Conservation (phyloP, 1,139 yeast genomes). For the Saccharomyces pastorianus region DNA sequence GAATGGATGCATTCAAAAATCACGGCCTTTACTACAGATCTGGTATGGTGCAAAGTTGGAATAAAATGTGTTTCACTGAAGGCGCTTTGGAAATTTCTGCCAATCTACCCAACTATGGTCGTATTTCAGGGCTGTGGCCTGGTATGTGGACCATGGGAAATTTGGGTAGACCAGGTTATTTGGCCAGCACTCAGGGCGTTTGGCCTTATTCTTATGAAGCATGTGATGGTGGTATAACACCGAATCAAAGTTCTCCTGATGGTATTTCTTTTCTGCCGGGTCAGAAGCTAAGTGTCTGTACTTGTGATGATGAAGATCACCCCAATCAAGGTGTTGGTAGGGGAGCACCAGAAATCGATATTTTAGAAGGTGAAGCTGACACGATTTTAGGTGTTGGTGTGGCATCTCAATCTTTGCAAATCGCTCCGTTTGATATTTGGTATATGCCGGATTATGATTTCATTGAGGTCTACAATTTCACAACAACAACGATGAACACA, state of each 20-base stretch:
- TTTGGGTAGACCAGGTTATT: conserved; percentile 73
- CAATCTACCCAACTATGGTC: conserved; percentile 61
- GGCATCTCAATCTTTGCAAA: conserved; percentile 74
- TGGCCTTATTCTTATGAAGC: conserved; percentile 80
- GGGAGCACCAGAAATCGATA: conserved; percentile 88
- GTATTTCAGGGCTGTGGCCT: conserved; percentile 76
- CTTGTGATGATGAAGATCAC: conserved; percentile 21
- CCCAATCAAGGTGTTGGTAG: conserved; percentile 74
- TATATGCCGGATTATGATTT: conserved; percentile 72
- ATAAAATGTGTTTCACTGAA: conserved; percentile 70
- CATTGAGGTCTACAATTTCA: conserved; percentile 51
- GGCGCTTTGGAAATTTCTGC: conserved; percentile 67
- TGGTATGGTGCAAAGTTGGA: conserved; percentile 84
- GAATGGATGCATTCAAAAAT: conserved; percentile 65
- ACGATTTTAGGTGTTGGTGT: conserved; percentile 46
- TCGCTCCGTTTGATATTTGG: conserved; percentile 86
- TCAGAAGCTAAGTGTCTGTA: conserved; percentile 36
- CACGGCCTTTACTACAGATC: conserved; percentile 70
- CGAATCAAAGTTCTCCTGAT: conserved; percentile 75
- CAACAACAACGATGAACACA: conserved; percentile 62
- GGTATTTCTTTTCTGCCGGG: conserved; percentile 77
- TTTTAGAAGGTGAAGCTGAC: conserved; percentile 64
- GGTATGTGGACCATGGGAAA: conserved; percentile 88
- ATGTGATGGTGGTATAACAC: conserved; percentile 84
- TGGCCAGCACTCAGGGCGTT: conserved; percentile 72